Evolutionary conservation across 1,284 basidiomycete genomes (phyloP).

Genomic region (Lignosus rhinocerotis): DNA sequence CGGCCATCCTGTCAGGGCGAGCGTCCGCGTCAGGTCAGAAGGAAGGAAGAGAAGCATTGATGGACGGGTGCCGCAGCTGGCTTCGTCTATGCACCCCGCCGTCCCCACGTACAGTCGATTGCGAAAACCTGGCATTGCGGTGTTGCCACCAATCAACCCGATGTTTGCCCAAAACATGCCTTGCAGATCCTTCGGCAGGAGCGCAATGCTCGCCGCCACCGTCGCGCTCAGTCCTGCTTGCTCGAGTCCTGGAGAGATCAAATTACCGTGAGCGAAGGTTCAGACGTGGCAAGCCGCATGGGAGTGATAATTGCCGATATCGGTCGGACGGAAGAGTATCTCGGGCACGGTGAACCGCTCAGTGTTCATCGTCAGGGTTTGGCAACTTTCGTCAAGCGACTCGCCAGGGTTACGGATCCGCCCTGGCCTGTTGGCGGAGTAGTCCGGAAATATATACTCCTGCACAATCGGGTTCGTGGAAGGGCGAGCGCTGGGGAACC

Average conservation of each 20-base stretch:
- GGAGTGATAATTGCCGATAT: constrained; percentile 66
- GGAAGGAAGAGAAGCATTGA: not conserved
- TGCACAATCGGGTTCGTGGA: constrained; percentile 72
- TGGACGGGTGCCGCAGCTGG: not conserved
- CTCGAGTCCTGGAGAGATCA: constrained; percentile 59
- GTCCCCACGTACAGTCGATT: constrained; percentile 62
- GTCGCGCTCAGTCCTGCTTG: constrained; percentile 80
- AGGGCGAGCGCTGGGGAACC: constrained; percentile 42
- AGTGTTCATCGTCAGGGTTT: constrained; percentile 84
- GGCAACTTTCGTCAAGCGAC: constrained; percentile 61
- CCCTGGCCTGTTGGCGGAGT: constrained; percentile 71
- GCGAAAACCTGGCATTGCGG: constrained; percentile 74
- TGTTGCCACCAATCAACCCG: constrained; percentile 83
- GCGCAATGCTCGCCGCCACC: constrained; percentile 73
- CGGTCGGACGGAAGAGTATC: constrained; percentile 84
- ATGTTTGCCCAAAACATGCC: constrained; percentile 96
- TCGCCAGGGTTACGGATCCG: constrained; percentile 61
- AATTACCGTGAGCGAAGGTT: constrained; percentile 18
- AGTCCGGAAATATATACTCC: constrained; percentile 90
- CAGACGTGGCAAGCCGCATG: not conserved
- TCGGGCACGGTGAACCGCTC: constrained; percentile 92
- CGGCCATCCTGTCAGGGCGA: constrained; percentile 48
- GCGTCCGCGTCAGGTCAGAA: constrained; percentile 9
- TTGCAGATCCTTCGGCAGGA: constrained; percentile 75
- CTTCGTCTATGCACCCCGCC: not conserved